Percentiles rank a stretch among this genome's conserved stretches.
These are phyloP conservation scores for Monosporozyma siamensis DNA, from an alignment of 805 yeast species.

Conservation along the genomic window DNA sequence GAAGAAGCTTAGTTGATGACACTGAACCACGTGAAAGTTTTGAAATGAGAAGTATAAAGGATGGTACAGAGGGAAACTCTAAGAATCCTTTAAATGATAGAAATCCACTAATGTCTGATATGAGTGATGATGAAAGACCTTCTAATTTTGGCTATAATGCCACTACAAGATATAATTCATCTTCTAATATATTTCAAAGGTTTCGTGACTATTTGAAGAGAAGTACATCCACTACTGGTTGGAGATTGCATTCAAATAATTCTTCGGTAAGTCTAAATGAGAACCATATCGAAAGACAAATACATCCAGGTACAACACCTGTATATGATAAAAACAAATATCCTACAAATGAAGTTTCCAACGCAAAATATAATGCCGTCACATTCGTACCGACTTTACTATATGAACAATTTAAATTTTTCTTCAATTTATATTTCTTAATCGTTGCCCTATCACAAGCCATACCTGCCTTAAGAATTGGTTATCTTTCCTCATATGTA, in stretches of 20 bases:
- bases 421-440: conserved; percentile 85
- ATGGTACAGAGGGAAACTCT: conserved; percentile 2
- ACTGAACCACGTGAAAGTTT: conserved; percentile 17
- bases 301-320: conserved; percentile 36
- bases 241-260: conserved; percentile 6
- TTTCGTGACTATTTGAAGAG: conserved; percentile 1
- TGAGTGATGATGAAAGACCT: neutral
- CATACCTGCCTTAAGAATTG: conserved; percentile 82
- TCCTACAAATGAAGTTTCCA: conserved; percentile 75
- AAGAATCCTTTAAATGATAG: conserved; percentile 17
- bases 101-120: conserved; percentile 12
- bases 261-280: conserved; percentile 15
- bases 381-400: conserved; percentile 82
- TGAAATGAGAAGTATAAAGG: conserved; percentile 23
- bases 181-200: conserved; percentile 2
- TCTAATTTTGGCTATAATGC: neutral
- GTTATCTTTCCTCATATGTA: conserved; percentile 83
- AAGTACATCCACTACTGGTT: conserved; percentile 2
- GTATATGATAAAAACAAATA: conserved; percentile 29
- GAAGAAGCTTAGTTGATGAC: conserved; percentile 3
- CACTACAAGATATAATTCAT: conserved; percentile 2
- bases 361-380: conserved; percentile 85
- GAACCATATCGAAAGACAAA: conserved; percentile 32
- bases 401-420: conserved; percentile 94
- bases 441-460: conserved; percentile 91